Evolutionary conservation across 108 stramenopile genomes (phyloP), one percentile per base, ranked within the genome.

Genomic region (Cyclotella cryptica): DNA sequence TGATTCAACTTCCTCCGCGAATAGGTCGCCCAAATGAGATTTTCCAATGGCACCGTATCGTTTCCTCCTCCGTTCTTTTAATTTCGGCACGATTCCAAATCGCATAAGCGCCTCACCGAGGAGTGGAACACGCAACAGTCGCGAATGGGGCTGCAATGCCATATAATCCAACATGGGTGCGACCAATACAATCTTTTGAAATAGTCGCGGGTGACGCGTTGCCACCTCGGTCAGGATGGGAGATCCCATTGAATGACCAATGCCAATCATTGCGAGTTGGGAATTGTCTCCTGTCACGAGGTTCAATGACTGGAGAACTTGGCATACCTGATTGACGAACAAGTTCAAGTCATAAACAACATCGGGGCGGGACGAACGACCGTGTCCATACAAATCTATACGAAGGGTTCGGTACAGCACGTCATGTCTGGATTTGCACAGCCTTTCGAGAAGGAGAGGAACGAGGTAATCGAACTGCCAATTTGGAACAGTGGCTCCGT

Each of bases 301-400:
- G 27, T 60, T 29, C 58, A 60, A 29, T 4, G 28, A 1, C 1
- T 26, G 4, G 24, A 72, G 49, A 6, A 72, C 71, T 11, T 45
- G 43, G 1, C 57, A 42, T 26, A 60, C 71, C 45, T 72, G 71
- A 11, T 42, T 17, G 12, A 59, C 71, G 35, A 72, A 72, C 12
- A 72, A 60, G 26, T 72, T 42, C 40, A 72, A 61, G 26, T 60
- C 46, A 35, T 72, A 72, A 15, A 59, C 24, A 11, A 42, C 54
- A 35, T 72, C 42, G 42, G 71, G 71, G 43, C 71, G 57, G 22
- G 58, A 41, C 14, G 71, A 72, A 44, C 59, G 58, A 22, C 71
- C 71, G n/a, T 72, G 71, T n/a, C 71, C 71, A 14, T 72, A 72
- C 39, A 72, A 47, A 61, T 72, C 71, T 28, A 72, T 45, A 5